Evolutionary conservation across 306 rosid genomes (phyloP), one percentile per base, ranked within the genome.

Genomic region (Quercus mongolica): DNA sequence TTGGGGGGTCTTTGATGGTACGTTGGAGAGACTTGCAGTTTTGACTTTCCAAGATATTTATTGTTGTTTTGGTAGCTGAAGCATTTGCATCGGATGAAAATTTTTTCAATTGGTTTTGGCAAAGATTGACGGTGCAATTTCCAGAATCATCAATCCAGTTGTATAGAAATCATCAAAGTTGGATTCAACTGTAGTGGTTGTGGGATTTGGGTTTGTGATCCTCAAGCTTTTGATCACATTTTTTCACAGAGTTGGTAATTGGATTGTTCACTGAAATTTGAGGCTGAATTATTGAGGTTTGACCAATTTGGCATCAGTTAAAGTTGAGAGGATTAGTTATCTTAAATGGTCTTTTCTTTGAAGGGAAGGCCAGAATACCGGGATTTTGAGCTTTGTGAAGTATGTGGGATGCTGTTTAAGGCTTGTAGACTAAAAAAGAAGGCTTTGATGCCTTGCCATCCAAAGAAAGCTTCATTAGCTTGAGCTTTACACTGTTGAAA

Each of bases 381-480:
- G 61, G 58, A 67, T 18, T 87, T 81, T 79, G 79, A 87, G 84
- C 71, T 78, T 83, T 71, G 70, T 58, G 74, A 41, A 82, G 83
- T 79, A 77, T 76, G 72, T 79, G 83, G 83, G 79, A 79, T 69
- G 72, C 79, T 76, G 73, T 79, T 75, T 69, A 59, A 83, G 82
- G 80, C 77, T 64, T 52, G 65, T 71, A 69, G 79, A 51, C 18
- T 76, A 69, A 41, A 76, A 77, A 75, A 71, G 83, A 87, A 71
- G 86, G 86, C 71, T 84, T 80, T 74, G 92, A 94, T 92, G 78
- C 91, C 90, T 92, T 92, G 74, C 68, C 97, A 92, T 85, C 87
- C 84, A 68, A 83, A 87, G 84, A 85, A 89, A 67, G 88, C 75
- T 77, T 76, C 71, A 74, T 75, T 76, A 12, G 56, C 89, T 71